A percentile compares a stretch with the other conserved stretches of the same genome.
phyloP scores from a whole-genome alignment of 208 protist species.

The Trichomonas tenax region DNA sequence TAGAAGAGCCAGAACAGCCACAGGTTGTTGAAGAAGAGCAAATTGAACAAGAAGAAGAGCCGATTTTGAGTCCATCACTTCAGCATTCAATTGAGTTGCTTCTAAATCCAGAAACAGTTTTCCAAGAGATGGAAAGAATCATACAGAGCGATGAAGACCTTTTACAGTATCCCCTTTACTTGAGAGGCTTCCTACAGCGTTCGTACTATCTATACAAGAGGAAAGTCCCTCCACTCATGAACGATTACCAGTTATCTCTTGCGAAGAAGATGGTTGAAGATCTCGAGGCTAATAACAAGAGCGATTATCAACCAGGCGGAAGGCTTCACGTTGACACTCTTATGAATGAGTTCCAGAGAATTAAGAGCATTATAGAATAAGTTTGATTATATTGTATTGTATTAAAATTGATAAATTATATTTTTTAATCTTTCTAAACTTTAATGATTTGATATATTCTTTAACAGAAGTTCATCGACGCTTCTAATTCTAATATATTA shows the following conservation, averaged over 20 bases:
- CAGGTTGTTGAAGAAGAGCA: not conserved
- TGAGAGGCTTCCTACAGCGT: not conserved
- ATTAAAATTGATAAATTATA: too few relatives aligned
- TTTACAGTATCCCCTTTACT: not conserved
- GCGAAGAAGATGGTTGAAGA: not conserved
- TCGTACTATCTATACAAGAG: not conserved
- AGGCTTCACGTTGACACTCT: not conserved
- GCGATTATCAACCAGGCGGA: not conserved
- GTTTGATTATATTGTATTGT: too few relatives aligned
- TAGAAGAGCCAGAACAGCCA: not conserved
- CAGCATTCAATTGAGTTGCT: not conserved
- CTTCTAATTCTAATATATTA: too few relatives aligned
- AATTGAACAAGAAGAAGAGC: not conserved
- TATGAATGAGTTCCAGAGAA: not conserved
- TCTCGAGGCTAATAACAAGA: not conserved
- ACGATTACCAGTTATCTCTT: not conserved
- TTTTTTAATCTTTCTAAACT: too few relatives aligned
- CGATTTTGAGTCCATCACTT: not conserved
- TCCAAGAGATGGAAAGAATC: not conserved
- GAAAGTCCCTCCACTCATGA: not conserved
- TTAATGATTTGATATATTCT: too few relatives aligned
- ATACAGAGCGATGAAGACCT: not conserved
- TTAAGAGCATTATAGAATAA: not conserved
- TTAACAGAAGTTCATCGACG: too few relatives aligned
- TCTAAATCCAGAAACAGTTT: not conserved